These are phyloP conservation scores for Gynochthodes officinalis DNA, from an alignment of 257 asterid species.

Conservation along the genomic window DNA sequence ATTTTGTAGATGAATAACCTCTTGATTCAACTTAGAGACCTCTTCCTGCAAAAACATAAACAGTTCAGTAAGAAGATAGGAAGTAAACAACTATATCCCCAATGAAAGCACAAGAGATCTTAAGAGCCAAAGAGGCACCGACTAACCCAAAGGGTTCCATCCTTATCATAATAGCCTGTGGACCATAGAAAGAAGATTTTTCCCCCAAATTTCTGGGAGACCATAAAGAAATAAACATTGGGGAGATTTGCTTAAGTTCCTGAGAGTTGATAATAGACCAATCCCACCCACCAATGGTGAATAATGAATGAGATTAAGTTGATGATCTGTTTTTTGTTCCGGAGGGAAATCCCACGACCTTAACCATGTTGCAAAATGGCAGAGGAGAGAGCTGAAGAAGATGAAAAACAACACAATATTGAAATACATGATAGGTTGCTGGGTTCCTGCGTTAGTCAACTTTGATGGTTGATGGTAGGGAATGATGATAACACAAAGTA, in stretches of 20 bases:
- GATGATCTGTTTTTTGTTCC: too few species aligned
- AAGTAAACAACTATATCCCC: neutral
- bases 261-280: too few species aligned
- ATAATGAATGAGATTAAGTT: neutral
- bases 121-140: neutral
- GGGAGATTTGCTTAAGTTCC: neutral
- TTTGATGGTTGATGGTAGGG: too few species aligned
- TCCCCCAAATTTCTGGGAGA: neutral
- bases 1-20: slow-evolving; percentile 55
- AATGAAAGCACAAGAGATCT: neutral
- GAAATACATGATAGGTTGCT: too few species aligned
- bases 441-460: too few species aligned
- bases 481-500: too few species aligned
- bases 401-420: neutral
- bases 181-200: neutral
- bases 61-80: neutral
- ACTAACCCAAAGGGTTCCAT: neutral
- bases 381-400: neutral
- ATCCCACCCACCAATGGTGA: too few species aligned
- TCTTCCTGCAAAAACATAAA: slow-evolving; percentile 58
- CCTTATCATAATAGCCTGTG: neutral
- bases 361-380: too few species aligned
- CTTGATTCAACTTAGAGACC: slow-evolving; percentile 59
- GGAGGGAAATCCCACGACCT: too few species aligned
- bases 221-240: neutral